Evolutionary conservation across 2,329 filamentous ascomycete genomes (phyloP).

Genomic region (Nothopassalora personata): DNA sequence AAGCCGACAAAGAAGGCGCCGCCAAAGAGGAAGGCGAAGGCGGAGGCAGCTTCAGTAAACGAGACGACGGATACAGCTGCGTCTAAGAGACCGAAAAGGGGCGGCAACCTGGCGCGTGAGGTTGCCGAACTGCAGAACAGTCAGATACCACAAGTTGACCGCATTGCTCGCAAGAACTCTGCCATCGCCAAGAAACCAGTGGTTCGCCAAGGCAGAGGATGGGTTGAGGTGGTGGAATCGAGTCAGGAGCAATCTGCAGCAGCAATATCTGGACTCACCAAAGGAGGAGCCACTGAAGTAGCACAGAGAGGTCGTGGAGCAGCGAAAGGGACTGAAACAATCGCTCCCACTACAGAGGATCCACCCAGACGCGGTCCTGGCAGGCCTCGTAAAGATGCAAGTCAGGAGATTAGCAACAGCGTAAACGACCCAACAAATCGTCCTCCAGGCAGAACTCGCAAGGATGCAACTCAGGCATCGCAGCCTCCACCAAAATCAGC

Average conservation of each 20-base stretch:
- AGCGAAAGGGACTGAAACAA: neutral
- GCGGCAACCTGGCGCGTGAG: neutral
- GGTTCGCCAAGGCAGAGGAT: slow-evolving; percentile 17
- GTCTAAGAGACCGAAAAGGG: neutral
- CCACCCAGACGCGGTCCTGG: neutral
- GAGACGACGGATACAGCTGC: neutral
- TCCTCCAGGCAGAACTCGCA: slow-evolving; percentile 1
- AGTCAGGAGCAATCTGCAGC: neutral
- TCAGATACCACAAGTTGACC: slow-evolving; percentile 5
- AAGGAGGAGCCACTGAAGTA: neutral
- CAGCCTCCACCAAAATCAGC: neutral
- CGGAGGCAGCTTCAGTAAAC: neutral
- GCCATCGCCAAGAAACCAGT: slow-evolving; percentile 10
- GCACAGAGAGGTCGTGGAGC: slow-evolving; percentile 3
- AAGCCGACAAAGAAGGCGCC: neutral
- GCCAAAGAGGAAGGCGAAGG: neutral
- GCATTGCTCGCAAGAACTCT: neutral
- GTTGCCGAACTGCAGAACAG: neutral
- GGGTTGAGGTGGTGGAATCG: slow-evolving; percentile 14
- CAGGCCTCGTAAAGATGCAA: neutral
- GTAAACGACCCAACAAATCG: neutral
- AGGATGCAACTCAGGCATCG: neutral
- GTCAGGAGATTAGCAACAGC: neutral
- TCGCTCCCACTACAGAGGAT: neutral
- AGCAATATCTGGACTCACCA: neutral